phyloP scores from a whole-genome alignment of 305 asterid genomes.

The Rubia balearica region DNA sequence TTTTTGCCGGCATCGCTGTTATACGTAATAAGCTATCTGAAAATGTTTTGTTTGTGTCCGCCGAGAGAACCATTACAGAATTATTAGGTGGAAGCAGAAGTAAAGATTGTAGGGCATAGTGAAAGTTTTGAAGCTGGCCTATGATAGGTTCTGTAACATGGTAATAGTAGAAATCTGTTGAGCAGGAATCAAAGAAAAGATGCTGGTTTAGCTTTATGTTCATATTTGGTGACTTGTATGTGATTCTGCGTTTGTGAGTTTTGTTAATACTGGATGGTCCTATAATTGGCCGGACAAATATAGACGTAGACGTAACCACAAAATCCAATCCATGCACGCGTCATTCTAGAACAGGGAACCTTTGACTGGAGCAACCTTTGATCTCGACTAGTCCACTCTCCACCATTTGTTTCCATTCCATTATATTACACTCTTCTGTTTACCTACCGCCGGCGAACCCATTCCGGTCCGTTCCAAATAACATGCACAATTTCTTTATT shows the following conservation, averaged over 20 bases:
- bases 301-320: too few relatives aligned
- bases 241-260: not conserved
- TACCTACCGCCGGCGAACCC: not conserved
- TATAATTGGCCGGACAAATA: too few relatives aligned
- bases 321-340: slow-evolving; percentile 7
- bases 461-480: not conserved
- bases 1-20: not conserved
- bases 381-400: too few relatives aligned
- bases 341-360: not conserved
- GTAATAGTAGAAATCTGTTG: not conserved
- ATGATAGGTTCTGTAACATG: too few relatives aligned
- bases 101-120: not conserved
- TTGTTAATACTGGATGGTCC: too few relatives aligned
- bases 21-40: not conserved
- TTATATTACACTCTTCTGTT: not conserved
- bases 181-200: not conserved
- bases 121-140: not conserved
- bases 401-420: not conserved
- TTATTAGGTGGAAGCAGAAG: slow-evolving; percentile 7
- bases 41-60: not conserved
- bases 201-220: slow-evolving; percentile 1
- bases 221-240: not conserved
- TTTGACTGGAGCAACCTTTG: not conserved
- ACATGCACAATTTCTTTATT: too few relatives aligned
- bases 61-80: not conserved